Conservation (phyloP, 1,139 yeast species). For the Debaryomyces robertsiae region DNA sequence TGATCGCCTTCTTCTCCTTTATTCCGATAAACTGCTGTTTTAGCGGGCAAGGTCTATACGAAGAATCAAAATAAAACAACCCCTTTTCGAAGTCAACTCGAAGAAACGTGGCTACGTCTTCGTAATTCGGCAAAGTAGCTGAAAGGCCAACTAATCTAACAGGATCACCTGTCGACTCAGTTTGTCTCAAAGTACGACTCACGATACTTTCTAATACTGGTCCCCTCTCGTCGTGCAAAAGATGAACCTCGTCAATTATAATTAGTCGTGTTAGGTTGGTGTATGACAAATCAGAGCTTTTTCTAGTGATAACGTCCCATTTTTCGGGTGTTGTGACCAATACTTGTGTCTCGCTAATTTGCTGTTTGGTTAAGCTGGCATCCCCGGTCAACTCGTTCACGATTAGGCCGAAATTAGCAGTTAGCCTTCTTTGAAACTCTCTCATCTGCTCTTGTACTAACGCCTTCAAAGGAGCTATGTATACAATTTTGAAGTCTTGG, state of each 20-base stretch:
- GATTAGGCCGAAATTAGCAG: slow-evolving; percentile 60
- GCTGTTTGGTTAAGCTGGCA: slow-evolving; percentile 72
- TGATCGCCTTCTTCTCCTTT: slow-evolving; percentile 81
- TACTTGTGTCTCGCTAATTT: slow-evolving; percentile 77
- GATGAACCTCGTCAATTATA: slow-evolving; percentile 92
- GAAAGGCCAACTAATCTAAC: slow-evolving; percentile 84
- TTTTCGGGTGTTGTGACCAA: slow-evolving; percentile 94
- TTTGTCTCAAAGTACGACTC: slow-evolving; percentile 63
- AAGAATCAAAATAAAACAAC: slow-evolving; percentile 76
- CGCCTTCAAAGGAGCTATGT: slow-evolving; percentile 93
- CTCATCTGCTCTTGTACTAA: slow-evolving; percentile 94
- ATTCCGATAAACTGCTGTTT: slow-evolving; percentile 88
- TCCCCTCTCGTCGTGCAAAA: slow-evolving; percentile 92
- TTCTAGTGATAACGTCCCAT: slow-evolving; percentile 95
- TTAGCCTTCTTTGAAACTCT: slow-evolving; percentile 74
- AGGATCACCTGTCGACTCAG: slow-evolving; percentile 43
- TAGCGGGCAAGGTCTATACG: slow-evolving; percentile 89
- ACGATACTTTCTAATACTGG: slow-evolving; percentile 91
- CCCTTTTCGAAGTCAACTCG: slow-evolving; percentile 63
- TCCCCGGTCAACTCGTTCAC: slow-evolving; percentile 95
- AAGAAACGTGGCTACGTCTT: slow-evolving; percentile 83
- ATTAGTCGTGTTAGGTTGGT: slow-evolving; percentile 66
- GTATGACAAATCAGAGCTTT: slow-evolving; percentile 61
- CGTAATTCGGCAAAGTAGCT: slow-evolving; percentile 90
- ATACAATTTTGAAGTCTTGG: slow-evolving; percentile 73